Conservation (phyloP, 331 rosid species). For the Pyrus hybrid region DNA sequence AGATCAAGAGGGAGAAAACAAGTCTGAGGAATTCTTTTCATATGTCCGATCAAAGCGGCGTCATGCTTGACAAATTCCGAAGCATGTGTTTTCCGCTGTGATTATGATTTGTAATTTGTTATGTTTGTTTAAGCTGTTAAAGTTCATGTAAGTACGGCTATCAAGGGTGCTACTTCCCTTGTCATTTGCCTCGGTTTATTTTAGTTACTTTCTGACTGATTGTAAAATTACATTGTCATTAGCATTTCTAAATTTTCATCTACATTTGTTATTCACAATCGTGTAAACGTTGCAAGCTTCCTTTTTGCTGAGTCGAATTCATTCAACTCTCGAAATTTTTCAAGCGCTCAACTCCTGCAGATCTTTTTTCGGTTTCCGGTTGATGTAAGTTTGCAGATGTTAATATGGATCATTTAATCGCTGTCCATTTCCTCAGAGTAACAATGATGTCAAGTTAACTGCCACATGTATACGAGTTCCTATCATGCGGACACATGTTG, state of each 20-base stretch:
- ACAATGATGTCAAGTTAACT: constrained; percentile 68
- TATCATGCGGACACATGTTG: constrained; percentile 95
- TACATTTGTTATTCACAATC: no score
- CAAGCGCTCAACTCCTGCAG: background rate
- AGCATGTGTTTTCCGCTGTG: background rate
- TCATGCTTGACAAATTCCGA: background rate
- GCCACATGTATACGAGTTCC: constrained; percentile 95
- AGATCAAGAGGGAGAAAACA: constrained; percentile 17
- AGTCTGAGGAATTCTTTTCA: background rate
- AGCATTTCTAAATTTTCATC: no score
- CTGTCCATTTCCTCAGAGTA: constrained; percentile 40
- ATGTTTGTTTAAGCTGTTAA: background rate
- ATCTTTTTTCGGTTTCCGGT: background rate
- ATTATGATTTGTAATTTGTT: background rate
- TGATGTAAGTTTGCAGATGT: background rate
- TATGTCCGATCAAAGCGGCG: background rate
- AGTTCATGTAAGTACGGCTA: background rate
- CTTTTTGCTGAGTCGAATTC: no score
- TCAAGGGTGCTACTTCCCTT: no score
- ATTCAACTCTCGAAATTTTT: no score
- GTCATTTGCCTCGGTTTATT: no score
- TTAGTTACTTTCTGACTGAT: no score
- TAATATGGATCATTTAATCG: background rate
- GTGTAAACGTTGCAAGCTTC: no score
- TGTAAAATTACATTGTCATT: no score